These are phyloP conservation scores for Casaregolazyma suthepensis DNA, from an alignment of 1,139 yeast genomes.

Conservation along the genomic window DNA sequence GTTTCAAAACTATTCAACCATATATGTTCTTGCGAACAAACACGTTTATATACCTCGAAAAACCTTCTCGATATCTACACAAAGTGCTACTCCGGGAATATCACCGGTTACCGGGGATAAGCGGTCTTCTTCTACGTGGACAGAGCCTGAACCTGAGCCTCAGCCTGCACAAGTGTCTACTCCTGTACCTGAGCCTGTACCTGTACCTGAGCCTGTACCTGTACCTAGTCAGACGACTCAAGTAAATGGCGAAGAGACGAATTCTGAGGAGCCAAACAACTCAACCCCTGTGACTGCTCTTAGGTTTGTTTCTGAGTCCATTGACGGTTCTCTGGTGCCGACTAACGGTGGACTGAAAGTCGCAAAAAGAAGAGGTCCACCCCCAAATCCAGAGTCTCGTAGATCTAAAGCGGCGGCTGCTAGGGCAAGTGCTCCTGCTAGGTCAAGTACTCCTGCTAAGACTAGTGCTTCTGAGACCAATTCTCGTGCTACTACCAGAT, in stretches of 20 bases:
- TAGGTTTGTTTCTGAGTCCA: background rate
- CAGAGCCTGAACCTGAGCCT: background rate
- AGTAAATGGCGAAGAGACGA: background rate
- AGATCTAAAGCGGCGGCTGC: background rate
- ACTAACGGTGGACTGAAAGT: background rate
- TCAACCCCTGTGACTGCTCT: background rate
- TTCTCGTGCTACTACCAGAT: too few species aligned
- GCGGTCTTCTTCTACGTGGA: background rate
- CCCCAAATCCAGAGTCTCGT: background rate
- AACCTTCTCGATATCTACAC: background rate
- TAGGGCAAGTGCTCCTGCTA: background rate
- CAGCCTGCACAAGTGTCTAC: too few species aligned
- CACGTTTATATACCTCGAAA: background rate
- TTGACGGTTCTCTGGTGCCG: background rate
- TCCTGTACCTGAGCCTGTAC: too few species aligned
- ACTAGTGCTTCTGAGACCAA: background rate
- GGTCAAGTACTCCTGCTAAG: background rate
- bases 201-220: background rate
- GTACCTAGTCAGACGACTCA: background rate
- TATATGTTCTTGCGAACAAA: constrained; percentile 25
- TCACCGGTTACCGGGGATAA: background rate
- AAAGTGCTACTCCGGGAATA: background rate
- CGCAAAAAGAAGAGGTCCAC: background rate
- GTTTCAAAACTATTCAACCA: constrained; percentile 48
- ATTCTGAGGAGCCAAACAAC: background rate